phyloP scores from a whole-genome alignment of 768 basidiomycete species.

The Dacryopinax spathularia region DNA sequence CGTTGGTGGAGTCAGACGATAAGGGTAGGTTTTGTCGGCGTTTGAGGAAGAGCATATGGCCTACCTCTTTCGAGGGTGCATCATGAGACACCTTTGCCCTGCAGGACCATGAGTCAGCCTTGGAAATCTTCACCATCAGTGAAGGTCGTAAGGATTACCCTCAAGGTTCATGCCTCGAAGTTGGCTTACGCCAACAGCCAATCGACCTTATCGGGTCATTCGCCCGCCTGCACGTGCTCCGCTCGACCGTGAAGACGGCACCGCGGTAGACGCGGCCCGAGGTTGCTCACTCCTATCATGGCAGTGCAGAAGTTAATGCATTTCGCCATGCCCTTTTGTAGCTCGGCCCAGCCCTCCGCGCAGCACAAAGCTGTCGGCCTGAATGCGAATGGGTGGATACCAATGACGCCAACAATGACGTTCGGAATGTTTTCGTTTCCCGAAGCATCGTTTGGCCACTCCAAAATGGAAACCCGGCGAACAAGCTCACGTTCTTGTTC shows the following conservation, averaged over 20 bases:
- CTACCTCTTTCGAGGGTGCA: neutral
- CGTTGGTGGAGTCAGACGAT: neutral
- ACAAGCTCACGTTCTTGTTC: neutral
- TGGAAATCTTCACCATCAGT: neutral
- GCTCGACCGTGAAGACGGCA: neutral
- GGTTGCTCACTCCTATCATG: neutral
- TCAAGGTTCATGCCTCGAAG: neutral
- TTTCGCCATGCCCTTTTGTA: neutral
- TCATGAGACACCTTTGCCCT: neutral
- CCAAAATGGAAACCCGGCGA: neutral
- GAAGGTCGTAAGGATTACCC: neutral
- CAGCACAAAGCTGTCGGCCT: neutral
- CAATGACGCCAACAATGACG: conserved; percentile 3
- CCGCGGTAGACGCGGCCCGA: conserved; percentile 1
- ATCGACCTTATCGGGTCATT: neutral
- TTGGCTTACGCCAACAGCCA: neutral
- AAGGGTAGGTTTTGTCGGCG: neutral
- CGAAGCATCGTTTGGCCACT: neutral
- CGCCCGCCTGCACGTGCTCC: neutral
- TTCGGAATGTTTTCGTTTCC: neutral
- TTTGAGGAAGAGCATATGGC: neutral
- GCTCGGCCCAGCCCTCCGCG: neutral
- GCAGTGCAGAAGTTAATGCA: neutral
- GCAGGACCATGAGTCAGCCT: neutral
- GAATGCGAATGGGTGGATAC: neutral